phyloP scores from a whole-genome alignment of 192 early-diverging fungal genomes.

The Backusella luteola region DNA sequence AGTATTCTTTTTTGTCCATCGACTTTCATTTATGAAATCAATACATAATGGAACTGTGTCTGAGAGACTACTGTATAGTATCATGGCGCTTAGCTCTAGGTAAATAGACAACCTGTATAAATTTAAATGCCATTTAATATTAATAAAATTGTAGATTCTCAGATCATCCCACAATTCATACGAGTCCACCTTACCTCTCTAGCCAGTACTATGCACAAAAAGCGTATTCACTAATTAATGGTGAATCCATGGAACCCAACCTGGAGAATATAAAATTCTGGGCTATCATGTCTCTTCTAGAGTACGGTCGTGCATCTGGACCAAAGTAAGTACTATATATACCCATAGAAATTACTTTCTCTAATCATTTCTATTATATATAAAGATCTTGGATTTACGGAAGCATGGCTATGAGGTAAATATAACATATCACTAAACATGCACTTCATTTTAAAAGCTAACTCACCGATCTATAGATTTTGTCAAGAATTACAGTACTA shows the following conservation, averaged over 20 bases:
- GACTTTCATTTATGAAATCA: slow-evolving; percentile 39
- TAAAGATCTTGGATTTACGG: slow-evolving; percentile 49
- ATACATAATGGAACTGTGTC: slow-evolving; percentile 44
- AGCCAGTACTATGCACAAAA: slow-evolving; percentile 47
- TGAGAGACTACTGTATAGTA: slow-evolving; percentile 39
- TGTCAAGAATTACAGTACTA: slow-evolving; percentile 49
- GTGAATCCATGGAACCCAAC: slow-evolving; percentile 37
- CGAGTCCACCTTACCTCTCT: slow-evolving; percentile 44
- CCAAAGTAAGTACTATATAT: slow-evolving; percentile 9
- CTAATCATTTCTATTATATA: neutral
- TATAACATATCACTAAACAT: too few relatives aligned
- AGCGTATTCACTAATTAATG: slow-evolving; percentile 35
- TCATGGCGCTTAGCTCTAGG: slow-evolving; percentile 46
- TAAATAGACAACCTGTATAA: neutral
- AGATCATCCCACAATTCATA: slow-evolving; percentile 38
- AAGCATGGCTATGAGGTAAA: slow-evolving; percentile 33
- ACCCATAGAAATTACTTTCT: neutral
- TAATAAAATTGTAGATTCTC: slow-evolving; percentile 32
- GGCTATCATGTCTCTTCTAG: slow-evolving; percentile 27
- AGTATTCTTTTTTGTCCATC: slow-evolving; percentile 48
- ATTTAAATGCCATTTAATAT: neutral
- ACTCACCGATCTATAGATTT: slow-evolving; percentile 18
- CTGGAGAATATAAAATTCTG: slow-evolving; percentile 42
- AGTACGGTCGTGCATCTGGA: slow-evolving; percentile 31
- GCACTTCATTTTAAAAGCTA: too few relatives aligned